Percentiles rank a stretch among this genome's conserved stretches.
phyloP scores from a whole-genome alignment of 176 grass and related monocot genomes.

The Aegilops sharonensis region DNA sequence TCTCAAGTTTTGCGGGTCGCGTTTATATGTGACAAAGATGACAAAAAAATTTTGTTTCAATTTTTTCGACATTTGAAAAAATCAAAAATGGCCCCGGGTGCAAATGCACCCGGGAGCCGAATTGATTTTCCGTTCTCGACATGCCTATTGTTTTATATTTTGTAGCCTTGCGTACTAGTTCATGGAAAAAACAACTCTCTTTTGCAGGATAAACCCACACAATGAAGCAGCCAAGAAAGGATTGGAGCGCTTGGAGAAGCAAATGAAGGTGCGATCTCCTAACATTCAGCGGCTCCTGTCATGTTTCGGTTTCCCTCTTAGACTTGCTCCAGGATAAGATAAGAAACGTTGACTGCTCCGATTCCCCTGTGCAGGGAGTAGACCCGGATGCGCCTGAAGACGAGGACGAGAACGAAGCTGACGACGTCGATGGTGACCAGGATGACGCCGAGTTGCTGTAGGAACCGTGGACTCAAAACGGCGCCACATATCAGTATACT shows the following conservation, averaged over 20 bases:
- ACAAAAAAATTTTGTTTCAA: no score
- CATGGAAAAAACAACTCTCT: neutral
- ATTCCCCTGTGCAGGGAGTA: constrained; percentile 57
- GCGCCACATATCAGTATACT: neutral
- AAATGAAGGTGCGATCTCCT: constrained; percentile 76
- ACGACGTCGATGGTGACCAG: constrained; percentile 81
- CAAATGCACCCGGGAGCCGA: no score
- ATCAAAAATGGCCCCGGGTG: no score
- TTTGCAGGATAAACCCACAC: constrained; percentile 86
- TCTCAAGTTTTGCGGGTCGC: no score
- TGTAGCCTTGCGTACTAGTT: neutral
- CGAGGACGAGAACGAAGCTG: constrained; percentile 81
- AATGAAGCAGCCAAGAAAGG: constrained; percentile 96
- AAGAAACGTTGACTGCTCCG: neutral
- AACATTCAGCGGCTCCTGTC: neutral
- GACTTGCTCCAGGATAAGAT: neutral
- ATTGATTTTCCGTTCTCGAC: no score
- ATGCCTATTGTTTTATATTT: neutral
- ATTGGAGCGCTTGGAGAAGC: constrained; percentile 93
- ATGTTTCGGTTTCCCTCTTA: neutral
- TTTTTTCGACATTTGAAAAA: no score
- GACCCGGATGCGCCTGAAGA: constrained; percentile 95
- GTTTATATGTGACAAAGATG: no score
- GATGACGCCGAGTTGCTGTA: constrained; percentile 77
- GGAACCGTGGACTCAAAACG: neutral